These are phyloP conservation scores for Vitis amurensis DNA, from an alignment of 164 flowering plant genomes.

Conservation along the genomic window DNA sequence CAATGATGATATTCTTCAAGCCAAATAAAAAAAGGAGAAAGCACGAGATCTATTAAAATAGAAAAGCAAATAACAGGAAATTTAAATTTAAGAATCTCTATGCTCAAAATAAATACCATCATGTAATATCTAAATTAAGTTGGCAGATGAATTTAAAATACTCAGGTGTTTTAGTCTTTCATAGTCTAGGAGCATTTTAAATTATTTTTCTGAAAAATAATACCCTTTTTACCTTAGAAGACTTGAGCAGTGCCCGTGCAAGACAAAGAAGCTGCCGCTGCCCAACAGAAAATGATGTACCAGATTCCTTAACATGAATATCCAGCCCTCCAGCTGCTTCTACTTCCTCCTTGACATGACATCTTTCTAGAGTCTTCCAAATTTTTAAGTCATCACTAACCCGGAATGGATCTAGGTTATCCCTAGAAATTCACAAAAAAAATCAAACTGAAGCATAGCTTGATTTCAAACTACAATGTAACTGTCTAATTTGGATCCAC, in stretches of 20 bases:
- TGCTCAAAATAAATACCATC: no score
- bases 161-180: neutral
- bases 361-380: slow-evolving; percentile 76
- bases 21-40: no score
- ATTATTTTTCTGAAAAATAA: neutral
- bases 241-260: slow-evolving; percentile 90
- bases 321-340: slow-evolving; percentile 85
- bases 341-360: slow-evolving; percentile 81
- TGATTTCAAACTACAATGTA: neutral
- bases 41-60: no score
- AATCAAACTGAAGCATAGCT: neutral
- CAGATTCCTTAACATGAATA: slow-evolving; percentile 66
- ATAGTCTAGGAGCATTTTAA: neutral
- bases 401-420: slow-evolving; percentile 74
- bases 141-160: no score
- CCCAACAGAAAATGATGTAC: slow-evolving; percentile 86
- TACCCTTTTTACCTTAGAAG: slow-evolving; percentile 58
- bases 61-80: no score
- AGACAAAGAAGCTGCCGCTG: slow-evolving; percentile 94
- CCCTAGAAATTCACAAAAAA: slow-evolving; percentile 44
- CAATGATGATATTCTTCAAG: no score
- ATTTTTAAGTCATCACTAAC: slow-evolving; percentile 50
- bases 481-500: neutral
- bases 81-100: no score
- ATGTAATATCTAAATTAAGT: no score